These are phyloP conservation scores for Talaromyces trachyspermus DNA, from an alignment of 495 filamentous ascomycete species.

Conservation along the genomic window DNA sequence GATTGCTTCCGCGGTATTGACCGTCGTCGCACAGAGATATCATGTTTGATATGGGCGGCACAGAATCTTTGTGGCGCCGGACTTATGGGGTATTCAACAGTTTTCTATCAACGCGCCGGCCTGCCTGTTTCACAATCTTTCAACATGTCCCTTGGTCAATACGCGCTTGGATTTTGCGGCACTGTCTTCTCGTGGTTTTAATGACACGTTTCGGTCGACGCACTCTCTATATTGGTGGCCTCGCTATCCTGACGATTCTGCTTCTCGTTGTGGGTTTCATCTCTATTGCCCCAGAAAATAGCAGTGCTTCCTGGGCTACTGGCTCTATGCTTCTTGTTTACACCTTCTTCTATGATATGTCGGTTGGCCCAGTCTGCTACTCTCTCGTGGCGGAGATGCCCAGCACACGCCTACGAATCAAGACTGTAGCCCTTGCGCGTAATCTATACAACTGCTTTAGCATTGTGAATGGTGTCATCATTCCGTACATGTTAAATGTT, in stretches of 20 bases:
- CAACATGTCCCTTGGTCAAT: slow-evolving; percentile 52
- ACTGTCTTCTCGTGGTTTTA: slow-evolving; percentile 54
- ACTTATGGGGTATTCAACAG: slow-evolving; percentile 62
- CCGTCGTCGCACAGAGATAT: slow-evolving; percentile 54
- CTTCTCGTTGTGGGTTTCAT: slow-evolving; percentile 56
- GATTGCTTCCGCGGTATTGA: slow-evolving; percentile 60
- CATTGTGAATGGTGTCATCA: slow-evolving; percentile 52
- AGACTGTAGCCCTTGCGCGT: slow-evolving; percentile 53
- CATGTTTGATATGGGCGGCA: slow-evolving; percentile 58
- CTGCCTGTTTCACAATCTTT: slow-evolving; percentile 48
- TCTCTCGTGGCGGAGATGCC: slow-evolving; percentile 56
- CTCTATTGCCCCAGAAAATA: slow-evolving; percentile 41
- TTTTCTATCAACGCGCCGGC: slow-evolving; percentile 67
- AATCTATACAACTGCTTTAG: slow-evolving; percentile 53
- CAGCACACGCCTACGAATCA: slow-evolving; percentile 52
- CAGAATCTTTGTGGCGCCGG: slow-evolving; percentile 59
- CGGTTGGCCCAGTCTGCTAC: slow-evolving; percentile 60
- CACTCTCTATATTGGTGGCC: slow-evolving; percentile 51
- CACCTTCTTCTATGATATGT: slow-evolving; percentile 52
- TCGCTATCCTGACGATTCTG: slow-evolving; percentile 44
- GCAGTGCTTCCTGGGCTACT: slow-evolving; percentile 41
- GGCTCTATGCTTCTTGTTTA: slow-evolving; percentile 53
- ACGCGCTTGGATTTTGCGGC: slow-evolving; percentile 56
- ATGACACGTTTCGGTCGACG: slow-evolving; percentile 54
- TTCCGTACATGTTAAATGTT: slow-evolving; percentile 56